Conservation (phyloP, 768 basidiomycete genomes). For the Boletus bicolor region DNA sequence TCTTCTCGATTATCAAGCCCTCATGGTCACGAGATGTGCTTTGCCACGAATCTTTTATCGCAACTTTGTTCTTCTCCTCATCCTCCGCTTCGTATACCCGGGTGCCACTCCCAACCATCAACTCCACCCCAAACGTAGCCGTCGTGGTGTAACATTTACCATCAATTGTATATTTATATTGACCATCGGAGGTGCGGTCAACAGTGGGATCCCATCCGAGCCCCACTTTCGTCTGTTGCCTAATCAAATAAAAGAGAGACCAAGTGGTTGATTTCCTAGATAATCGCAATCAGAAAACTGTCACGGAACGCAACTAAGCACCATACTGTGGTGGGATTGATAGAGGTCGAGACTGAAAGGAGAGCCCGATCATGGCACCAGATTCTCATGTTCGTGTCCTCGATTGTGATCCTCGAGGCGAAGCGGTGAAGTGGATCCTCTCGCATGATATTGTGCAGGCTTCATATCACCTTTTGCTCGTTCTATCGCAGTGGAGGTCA, state of each 20-base stretch:
- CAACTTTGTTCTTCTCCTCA: background rate
- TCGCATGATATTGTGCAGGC: too few relatives aligned
- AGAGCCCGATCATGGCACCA: conserved; percentile 17
- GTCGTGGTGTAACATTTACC: background rate
- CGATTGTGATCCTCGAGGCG: conserved; percentile 28
- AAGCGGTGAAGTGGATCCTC: too few relatives aligned
- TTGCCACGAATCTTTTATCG: conserved; percentile 11
- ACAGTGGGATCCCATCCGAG: conserved; percentile 7
- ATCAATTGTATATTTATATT: background rate
- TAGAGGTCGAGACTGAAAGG: background rate
- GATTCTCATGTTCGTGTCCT: conserved; percentile 23
- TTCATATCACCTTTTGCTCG: too few relatives aligned
- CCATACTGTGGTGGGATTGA: too few relatives aligned
- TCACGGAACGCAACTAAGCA: too few relatives aligned
- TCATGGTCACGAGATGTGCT: too few relatives aligned
- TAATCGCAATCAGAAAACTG: too few relatives aligned
- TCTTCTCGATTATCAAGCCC: too few relatives aligned
- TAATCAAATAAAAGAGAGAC: conserved; percentile 9
- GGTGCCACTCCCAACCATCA: background rate
- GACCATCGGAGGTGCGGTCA: background rate
- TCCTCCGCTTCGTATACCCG: conserved; percentile 7
- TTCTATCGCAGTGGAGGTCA: too few relatives aligned
- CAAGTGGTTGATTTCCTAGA: background rate
- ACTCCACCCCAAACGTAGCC: background rate
- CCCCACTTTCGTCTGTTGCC: background rate